Conservation (phyloP, 495 filamentous ascomycete species). For the Lasiosphaeria hispida region DNA sequence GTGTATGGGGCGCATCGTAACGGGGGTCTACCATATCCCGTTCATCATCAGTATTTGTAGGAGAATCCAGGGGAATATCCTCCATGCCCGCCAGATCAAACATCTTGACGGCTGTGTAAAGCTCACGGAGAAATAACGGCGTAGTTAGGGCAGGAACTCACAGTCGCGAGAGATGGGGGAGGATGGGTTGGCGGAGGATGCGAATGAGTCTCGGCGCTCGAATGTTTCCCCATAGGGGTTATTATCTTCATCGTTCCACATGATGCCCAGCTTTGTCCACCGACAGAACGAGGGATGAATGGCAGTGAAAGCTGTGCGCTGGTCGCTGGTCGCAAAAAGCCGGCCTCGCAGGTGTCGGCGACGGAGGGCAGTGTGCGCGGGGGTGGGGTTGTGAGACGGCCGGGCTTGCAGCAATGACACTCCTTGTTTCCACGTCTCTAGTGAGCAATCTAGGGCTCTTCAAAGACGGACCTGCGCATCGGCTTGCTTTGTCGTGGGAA, state of each 20-base stretch:
- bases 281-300: not conserved
- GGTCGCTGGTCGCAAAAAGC: not conserved
- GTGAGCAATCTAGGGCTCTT: too few species aligned
- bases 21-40: constrained; percentile 46
- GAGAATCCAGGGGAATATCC: constrained; percentile 19
- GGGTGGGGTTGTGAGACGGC: not conserved
- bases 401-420: not conserved
- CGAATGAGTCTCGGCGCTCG: constrained; percentile 73
- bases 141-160: constrained; percentile 28
- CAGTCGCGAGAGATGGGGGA: constrained; percentile 56
- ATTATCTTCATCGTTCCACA: constrained; percentile 92
- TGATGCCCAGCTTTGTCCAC: constrained; percentile 23
- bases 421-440: too few species aligned
- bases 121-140: not conserved
- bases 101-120: constrained; percentile 20
- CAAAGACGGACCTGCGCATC: not conserved
- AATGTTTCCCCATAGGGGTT: constrained; percentile 87
- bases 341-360: not conserved
- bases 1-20: constrained; percentile 42
- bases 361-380: not conserved
- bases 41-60: constrained; percentile 32
- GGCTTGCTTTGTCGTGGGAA: too few species aligned
- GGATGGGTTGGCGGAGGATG: constrained; percentile 63
- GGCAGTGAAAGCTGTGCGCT: not conserved
- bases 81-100: constrained; percentile 34